Conservation (phyloP, 129 eudicot genomes). For the Sambucus nigra region DNA sequence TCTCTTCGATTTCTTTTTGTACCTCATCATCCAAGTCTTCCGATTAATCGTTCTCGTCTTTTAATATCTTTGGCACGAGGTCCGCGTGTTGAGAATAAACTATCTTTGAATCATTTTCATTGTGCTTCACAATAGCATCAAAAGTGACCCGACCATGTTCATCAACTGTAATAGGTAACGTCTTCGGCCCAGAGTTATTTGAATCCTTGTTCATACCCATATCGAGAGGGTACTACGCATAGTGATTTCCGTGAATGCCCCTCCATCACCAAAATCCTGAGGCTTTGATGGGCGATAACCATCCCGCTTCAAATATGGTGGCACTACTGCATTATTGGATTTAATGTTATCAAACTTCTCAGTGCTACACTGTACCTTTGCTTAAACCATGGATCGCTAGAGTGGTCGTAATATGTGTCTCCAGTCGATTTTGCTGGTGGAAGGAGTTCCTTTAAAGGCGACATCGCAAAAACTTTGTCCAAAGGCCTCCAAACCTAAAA, state of each 20-base stretch:
- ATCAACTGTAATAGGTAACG: slow-evolving; percentile 77
- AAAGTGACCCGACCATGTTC: slow-evolving; percentile 61
- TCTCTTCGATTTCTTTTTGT: slow-evolving; percentile 73
- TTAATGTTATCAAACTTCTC: slow-evolving; percentile 33
- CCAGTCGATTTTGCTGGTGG: slow-evolving; percentile 69
- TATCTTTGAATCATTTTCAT: slow-evolving; percentile 65
- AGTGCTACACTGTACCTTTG: slow-evolving; percentile 42
- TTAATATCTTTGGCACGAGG: slow-evolving; percentile 57
- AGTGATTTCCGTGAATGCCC: slow-evolving; percentile 87
- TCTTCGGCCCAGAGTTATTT: slow-evolving; percentile 53
- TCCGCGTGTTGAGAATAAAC: slow-evolving; percentile 72
- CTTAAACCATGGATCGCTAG: slow-evolving; percentile 88
- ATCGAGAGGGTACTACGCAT: slow-evolving; percentile 86
- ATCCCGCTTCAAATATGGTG: slow-evolving; percentile 55
- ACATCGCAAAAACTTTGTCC: slow-evolving; percentile 30
- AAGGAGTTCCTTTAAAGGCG: slow-evolving; percentile 61
- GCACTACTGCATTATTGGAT: slow-evolving; percentile 36
- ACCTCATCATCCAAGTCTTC: slow-evolving; percentile 44
- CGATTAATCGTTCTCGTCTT: slow-evolving; percentile 40
- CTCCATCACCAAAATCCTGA: slow-evolving; percentile 93
- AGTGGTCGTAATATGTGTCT: slow-evolving; percentile 55
- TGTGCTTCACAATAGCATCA: slow-evolving; percentile 83
- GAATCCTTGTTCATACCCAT: slow-evolving; percentile 71
- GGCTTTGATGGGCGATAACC: slow-evolving; percentile 72
- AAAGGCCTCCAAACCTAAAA: not conserved